A percentile compares a stretch with the other conserved stretches of the same genome.
Evolutionary conservation across 228 moss, liverwort and hornwort species (phyloP).

Genomic region (Sphagnum magellanicum): DNA sequence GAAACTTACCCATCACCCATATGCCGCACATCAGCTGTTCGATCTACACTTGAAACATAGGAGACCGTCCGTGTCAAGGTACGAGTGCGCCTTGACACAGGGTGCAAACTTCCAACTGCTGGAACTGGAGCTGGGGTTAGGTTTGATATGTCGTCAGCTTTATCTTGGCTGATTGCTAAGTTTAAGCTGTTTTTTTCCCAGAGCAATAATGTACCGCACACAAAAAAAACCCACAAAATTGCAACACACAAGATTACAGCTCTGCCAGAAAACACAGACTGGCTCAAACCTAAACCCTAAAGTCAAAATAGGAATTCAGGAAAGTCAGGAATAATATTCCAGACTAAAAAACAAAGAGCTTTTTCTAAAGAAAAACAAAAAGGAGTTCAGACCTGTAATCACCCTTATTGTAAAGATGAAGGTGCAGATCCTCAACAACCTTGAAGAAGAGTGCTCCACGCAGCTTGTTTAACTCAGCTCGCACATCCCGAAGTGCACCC

Average conservation of each 20-base stretch:
- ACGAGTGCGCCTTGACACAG: conserved; percentile 76
- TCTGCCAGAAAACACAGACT: too few species aligned
- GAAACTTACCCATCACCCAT: conserved; percentile 35
- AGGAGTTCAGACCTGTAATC: conserved; percentile 58
- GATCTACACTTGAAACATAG: conserved; percentile 43
- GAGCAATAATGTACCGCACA: background rate
- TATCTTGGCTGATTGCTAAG: conserved; percentile 48
- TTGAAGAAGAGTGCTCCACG: conserved; percentile 64
- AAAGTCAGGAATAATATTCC: background rate
- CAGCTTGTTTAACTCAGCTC: conserved; percentile 77
- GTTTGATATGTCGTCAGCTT: conserved; percentile 66
- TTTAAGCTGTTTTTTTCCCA: conserved; percentile 40
- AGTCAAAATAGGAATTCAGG: background rate
- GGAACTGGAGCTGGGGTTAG: conserved; percentile 77
- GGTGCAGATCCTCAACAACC: conserved; percentile 87
- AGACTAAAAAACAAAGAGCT: background rate
- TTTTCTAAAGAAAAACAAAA: background rate
- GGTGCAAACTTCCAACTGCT: conserved; percentile 70
- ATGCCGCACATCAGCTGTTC: conserved; percentile 35
- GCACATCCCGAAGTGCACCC: conserved; percentile 90
- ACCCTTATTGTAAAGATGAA: conserved; percentile 90
- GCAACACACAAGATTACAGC: too few species aligned
- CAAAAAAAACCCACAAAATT: conserved; percentile 5
- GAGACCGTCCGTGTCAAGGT: conserved; percentile 49
- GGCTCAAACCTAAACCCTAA: background rate